Percentiles rank a stretch among this genome's conserved stretches.
Evolutionary conservation across 169 alveolate species (phyloP).

Genomic region (Eimeria sp.): DNA sequence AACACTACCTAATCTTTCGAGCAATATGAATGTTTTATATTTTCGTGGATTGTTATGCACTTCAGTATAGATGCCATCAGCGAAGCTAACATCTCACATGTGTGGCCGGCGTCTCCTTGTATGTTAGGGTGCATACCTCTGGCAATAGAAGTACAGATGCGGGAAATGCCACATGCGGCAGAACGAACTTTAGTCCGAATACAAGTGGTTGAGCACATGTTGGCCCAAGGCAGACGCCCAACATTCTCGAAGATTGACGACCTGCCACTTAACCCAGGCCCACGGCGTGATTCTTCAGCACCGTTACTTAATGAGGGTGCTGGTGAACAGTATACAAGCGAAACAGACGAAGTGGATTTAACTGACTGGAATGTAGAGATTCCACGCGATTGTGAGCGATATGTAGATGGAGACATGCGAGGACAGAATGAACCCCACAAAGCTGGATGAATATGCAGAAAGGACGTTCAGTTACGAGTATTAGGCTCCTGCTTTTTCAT

Average conservation of each 20-base stretch:
- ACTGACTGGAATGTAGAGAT: neutral
- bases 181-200: slow-evolving; percentile 37
- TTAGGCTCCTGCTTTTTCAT: neutral
- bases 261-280: neutral
- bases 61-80: neutral
- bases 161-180: slow-evolving; percentile 67
- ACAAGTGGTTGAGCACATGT: slow-evolving; percentile 19
- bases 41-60: neutral
- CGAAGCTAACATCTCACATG: neutral
- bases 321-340: neutral
- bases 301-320: neutral
- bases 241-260: neutral
- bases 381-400: slow-evolving; percentile 49
- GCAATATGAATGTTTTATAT: too few relatives aligned
- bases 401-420: slow-evolving; percentile 62
- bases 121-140: slow-evolving; percentile 56
- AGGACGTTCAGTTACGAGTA: neutral
- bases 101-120: neutral
- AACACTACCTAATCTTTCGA: too few relatives aligned
- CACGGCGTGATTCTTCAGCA: neutral
- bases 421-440: neutral
- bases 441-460: neutral
- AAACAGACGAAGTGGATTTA: neutral
- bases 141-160: slow-evolving; percentile 67
- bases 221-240: too few relatives aligned